Conservation (phyloP, 1,284 basidiomycete species). For the Cryptococcus sp. region DNA sequence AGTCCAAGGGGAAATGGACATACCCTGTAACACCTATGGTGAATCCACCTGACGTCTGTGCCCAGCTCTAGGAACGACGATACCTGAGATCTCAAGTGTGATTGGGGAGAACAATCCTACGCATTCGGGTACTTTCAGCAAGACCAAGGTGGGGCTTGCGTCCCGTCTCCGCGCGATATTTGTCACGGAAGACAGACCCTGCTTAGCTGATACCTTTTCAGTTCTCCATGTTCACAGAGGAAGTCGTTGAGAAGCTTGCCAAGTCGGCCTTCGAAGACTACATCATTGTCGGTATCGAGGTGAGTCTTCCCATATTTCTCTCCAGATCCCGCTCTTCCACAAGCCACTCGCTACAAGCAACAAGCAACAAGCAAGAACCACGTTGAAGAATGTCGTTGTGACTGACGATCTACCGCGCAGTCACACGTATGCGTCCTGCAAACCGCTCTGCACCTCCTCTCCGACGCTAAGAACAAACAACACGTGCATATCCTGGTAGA, state of each 20-base stretch:
- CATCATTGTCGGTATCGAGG: slow-evolving; percentile 81
- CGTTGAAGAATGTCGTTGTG: too few relatives aligned
- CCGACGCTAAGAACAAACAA: slow-evolving; percentile 36
- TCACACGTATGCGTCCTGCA: slow-evolving; percentile 88
- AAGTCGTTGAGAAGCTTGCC: slow-evolving; percentile 56
- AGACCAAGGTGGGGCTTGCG: slow-evolving; percentile 12
- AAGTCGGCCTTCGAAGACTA: slow-evolving; percentile 58
- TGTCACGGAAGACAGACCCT: not conserved
- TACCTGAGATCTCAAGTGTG: slow-evolving; percentile 8
- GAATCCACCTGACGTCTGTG: not conserved
- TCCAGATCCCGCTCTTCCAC: not conserved
- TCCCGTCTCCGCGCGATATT: too few relatives aligned
- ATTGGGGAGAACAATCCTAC: slow-evolving; percentile 1
- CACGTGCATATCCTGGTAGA: slow-evolving; percentile 67
- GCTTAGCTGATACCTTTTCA: slow-evolving; percentile 50
- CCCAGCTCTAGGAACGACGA: slow-evolving; percentile 17
- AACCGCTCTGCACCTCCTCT: slow-evolving; percentile 67
- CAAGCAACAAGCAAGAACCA: too few relatives aligned
- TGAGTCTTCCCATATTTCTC: slow-evolving; percentile 10
- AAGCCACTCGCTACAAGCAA: too few relatives aligned
- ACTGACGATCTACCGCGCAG: slow-evolving; percentile 35
- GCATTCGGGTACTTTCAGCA: slow-evolving; percentile 54
- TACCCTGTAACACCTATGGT: not conserved
- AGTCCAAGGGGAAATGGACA: not conserved
- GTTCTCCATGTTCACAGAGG: slow-evolving; percentile 80